phyloP scores from a whole-genome alignment of 1,139 yeast genomes.

The Yamadazyma siamensis region DNA sequence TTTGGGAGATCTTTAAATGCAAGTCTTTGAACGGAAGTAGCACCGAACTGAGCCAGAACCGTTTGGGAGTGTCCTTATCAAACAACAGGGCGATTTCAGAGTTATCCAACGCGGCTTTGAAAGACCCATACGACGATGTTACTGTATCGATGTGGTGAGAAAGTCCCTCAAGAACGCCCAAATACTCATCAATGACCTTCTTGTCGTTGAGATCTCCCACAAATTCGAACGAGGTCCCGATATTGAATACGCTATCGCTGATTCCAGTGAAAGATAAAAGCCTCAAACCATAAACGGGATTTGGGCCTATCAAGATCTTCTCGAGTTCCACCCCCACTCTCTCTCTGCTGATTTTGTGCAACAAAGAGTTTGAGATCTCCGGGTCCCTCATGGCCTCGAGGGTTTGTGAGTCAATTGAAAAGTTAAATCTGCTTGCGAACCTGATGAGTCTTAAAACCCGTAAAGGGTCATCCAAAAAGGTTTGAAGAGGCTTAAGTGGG shows the following conservation, averaged over 20 bases:
- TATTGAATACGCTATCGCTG: constrained; percentile 55
- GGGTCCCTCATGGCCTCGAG: constrained; percentile 62
- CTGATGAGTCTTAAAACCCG: constrained; percentile 81
- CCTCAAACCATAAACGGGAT: constrained; percentile 64
- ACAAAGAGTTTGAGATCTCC: constrained; percentile 56
- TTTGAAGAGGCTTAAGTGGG: constrained; percentile 78
- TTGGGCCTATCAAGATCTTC: constrained; percentile 63
- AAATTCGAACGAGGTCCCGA: constrained; percentile 21
- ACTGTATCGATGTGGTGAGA: constrained; percentile 17
- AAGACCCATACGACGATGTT: constrained; percentile 20
- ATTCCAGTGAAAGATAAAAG: constrained; percentile 55
- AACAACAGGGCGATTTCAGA: constrained; percentile 3
- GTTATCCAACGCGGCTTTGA: constrained; percentile 11
- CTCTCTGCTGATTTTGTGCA: constrained; percentile 80
- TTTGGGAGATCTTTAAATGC: constrained; percentile 35
- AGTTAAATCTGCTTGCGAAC: constrained; percentile 79
- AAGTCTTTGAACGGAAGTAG: constrained; percentile 47
- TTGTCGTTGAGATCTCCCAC: constrained; percentile 4
- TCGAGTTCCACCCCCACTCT: constrained; percentile 84
- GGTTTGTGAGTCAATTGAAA: constrained; percentile 58
- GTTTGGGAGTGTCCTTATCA: constrained; percentile 17
- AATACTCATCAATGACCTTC: constrained; percentile 2
- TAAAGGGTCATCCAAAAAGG: constrained; percentile 91
- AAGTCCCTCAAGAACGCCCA: constrained; percentile 3
- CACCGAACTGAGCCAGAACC: constrained; percentile 48